Conservation (phyloP, 345 rosid species). For the Melaleuca quinquenervia region DNA sequence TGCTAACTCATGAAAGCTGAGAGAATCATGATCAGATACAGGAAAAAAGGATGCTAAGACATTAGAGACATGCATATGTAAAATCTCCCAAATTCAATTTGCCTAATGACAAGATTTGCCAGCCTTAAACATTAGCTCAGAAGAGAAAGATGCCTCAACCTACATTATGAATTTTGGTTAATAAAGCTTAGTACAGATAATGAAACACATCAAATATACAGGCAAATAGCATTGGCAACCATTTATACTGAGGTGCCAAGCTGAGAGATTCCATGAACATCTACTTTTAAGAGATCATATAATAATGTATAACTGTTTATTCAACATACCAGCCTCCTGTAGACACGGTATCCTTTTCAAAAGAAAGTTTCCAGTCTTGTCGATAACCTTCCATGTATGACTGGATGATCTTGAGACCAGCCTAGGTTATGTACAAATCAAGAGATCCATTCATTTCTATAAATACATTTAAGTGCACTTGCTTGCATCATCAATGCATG, state of each 20-base stretch:
- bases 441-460: not conserved
- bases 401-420: constrained; percentile 84
- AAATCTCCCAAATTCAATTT: not conserved
- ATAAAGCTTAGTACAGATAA: not conserved
- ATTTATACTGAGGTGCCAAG: not conserved
- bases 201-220: not conserved
- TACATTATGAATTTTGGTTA: not conserved
- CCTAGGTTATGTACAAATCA: constrained; percentile 20
- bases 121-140: not conserved
- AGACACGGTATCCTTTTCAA: constrained; percentile 55
- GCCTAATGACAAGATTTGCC: not conserved
- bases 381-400: constrained; percentile 86
- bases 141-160: not conserved
- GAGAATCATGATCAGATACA: not conserved
- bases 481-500: not conserved
- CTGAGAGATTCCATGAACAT: not conserved
- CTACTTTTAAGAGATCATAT: not conserved
- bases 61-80: not conserved
- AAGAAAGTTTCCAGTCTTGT: constrained; percentile 95
- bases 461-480: not conserved
- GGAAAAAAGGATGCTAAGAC: not conserved
- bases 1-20: not conserved
- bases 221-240: not conserved
- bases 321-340: constrained; percentile 83
- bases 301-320: not conserved